These are phyloP conservation scores for Fomitopsis palustris DNA, from an alignment of 1,284 basidiomycete species.

Conservation along the genomic window DNA sequence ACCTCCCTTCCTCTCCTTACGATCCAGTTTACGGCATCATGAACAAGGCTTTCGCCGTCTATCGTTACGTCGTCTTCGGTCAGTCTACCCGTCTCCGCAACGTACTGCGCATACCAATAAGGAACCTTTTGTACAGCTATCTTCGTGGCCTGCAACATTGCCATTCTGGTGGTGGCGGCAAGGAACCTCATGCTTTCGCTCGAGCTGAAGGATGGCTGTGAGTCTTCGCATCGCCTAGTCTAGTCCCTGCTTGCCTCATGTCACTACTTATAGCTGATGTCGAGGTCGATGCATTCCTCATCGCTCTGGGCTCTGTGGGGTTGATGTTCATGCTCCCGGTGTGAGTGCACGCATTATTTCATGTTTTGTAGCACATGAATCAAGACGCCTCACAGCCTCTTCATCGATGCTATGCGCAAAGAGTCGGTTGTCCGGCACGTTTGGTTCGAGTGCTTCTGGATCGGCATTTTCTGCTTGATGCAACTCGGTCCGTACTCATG, in stretches of 20 bases:
- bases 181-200: conserved; percentile 62
- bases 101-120: background rate
- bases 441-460: conserved; percentile 72
- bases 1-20: conserved; percentile 17
- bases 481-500: conserved; percentile 49
- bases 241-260: background rate
- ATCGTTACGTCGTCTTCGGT: conserved; percentile 32
- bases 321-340: conserved; percentile 56
- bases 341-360: conserved; percentile 36
- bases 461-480: conserved; percentile 52
- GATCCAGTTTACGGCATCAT: conserved; percentile 20
- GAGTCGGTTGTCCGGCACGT: conserved; percentile 53
- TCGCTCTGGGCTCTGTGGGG: conserved; percentile 57
- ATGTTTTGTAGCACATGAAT: background rate
- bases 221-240: conserved; percentile 31
- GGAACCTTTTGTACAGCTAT: conserved; percentile 37
- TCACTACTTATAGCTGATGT: conserved; percentile 25
- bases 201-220: conserved; percentile 11
- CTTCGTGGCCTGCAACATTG: conserved; percentile 62
- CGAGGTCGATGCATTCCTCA: conserved; percentile 57
- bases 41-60: conserved; percentile 24
- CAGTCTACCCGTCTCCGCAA: conserved; percentile 6
- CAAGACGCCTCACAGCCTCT: conserved; percentile 40
- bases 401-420: conserved; percentile 52
- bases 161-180: conserved; percentile 61